A percentile compares a stretch with the other conserved stretches of the same genome.
Conservation (phyloP, 2,329 filamentous ascomycete species). For the Hypoxylon sp. region DNA sequence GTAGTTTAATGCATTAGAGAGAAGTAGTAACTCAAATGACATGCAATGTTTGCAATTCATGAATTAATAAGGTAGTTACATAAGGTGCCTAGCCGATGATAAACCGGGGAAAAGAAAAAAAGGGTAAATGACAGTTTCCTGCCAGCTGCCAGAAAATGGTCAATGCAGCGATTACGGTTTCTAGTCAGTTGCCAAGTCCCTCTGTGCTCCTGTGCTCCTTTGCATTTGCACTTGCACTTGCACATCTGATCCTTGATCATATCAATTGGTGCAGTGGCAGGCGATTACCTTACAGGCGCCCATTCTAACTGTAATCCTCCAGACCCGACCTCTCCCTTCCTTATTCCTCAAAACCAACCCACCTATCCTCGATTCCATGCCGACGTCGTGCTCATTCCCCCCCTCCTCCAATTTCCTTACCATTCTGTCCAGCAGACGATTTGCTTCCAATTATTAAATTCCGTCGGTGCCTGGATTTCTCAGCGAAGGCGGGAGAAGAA, state of each 20-base stretch:
- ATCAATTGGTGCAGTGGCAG: constrained; percentile 33
- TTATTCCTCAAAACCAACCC: constrained; percentile 14
- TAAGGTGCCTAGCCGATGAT: constrained; percentile 31
- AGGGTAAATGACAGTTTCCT: too few species aligned
- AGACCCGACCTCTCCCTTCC: constrained; percentile 33
- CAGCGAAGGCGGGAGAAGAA: constrained; percentile 28
- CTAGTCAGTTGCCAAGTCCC: neutral
- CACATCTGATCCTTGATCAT: constrained; percentile 31
- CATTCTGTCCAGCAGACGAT: constrained; percentile 20
- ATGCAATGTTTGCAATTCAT: neutral
- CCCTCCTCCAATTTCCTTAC: constrained; percentile 7
- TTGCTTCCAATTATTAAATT: constrained; percentile 27
- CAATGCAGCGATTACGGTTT: too few species aligned
- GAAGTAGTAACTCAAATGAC: constrained; percentile 13
- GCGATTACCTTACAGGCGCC: constrained; percentile 21
- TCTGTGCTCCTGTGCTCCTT: neutral
- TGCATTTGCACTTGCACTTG: constrained; percentile 5
- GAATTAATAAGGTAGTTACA: constrained; percentile 1
- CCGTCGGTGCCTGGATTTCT: constrained; percentile 23
- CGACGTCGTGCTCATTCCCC: constrained; percentile 31
- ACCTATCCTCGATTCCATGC: constrained; percentile 34
- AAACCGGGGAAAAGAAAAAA: too few species aligned
- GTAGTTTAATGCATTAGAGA: too few species aligned
- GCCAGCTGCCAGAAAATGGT: too few species aligned
- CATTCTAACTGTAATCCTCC: constrained; percentile 31